Evolutionary conservation across 768 basidiomycete species (phyloP).

Genomic region (Lactarius deliciosus): DNA sequence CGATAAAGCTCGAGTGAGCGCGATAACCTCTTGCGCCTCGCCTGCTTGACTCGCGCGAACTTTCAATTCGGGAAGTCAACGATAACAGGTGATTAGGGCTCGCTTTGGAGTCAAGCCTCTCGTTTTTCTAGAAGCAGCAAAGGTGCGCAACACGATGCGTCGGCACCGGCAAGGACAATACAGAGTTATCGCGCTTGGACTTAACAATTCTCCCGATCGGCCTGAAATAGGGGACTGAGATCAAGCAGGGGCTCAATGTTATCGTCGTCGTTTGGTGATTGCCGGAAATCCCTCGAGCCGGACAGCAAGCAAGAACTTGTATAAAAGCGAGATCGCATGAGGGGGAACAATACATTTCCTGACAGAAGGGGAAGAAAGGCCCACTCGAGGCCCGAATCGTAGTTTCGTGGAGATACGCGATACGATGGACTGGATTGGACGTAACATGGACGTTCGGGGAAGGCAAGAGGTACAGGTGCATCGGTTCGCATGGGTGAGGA

Average conservation of each 20-base stretch:
- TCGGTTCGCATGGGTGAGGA: no score
- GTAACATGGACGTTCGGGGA: no score
- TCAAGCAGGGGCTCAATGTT: background rate
- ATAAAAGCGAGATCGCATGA: background rate
- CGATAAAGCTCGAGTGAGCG: background rate
- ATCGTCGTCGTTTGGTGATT: background rate
- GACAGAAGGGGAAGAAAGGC: background rate
- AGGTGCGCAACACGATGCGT: background rate
- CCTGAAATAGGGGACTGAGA: conserved; percentile 1
- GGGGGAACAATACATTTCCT: no score
- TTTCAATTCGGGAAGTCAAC: background rate
- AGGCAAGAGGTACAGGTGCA: no score
- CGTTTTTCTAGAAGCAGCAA: background rate
- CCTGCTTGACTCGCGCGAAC: background rate
- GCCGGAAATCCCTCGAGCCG: background rate
- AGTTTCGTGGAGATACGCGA: background rate
- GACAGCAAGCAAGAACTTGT: background rate
- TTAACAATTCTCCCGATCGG: background rate
- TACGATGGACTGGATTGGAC: background rate
- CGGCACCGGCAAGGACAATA: background rate
- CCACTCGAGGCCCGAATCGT: background rate
- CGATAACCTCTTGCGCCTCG: background rate
- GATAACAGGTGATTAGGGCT: background rate
- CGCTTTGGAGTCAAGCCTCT: background rate
- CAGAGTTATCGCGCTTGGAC: background rate